A percentile compares a stretch with the other conserved stretches of the same genome.
These are phyloP conservation scores for Cymbidium sinense DNA, from an alignment of 106 monocot species.

Conservation along the genomic window DNA sequence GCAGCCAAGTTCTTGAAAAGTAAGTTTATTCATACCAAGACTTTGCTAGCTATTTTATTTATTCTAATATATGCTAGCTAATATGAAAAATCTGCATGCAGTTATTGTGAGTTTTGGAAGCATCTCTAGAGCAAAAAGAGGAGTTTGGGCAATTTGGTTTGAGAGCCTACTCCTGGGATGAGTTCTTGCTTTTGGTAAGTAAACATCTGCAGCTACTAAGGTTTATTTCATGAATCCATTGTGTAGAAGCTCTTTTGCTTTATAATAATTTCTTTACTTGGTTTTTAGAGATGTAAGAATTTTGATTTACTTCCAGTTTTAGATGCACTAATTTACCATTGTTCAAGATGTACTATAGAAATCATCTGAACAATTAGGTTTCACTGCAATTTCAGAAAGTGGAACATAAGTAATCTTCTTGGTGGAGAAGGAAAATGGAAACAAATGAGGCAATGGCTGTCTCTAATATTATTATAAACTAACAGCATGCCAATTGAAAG, in stretches of 20 bases:
- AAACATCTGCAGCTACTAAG: not conserved
- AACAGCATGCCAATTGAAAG: too few relatives aligned
- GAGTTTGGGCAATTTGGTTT: constrained; percentile 65
- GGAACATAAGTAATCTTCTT: too few relatives aligned
- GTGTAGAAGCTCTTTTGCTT: not conserved
- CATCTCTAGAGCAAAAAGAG: constrained; percentile 53
- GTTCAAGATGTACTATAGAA: too few relatives aligned
- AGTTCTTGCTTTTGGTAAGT: constrained; percentile 69
- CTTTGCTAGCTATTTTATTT: not conserved
- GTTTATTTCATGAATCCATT: not conserved
- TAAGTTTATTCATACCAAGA: constrained; percentile 24
- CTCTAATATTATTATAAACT: too few relatives aligned
- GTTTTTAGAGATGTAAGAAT: not conserved
- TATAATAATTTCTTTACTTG: not conserved
- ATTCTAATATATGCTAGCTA: not conserved
- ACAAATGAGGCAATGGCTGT: too few relatives aligned
- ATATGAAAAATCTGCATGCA: constrained; percentile 12
- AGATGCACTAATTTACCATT: too few relatives aligned
- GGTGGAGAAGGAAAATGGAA: too few relatives aligned
- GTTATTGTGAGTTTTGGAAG: constrained; percentile 88
- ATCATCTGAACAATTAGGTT: too few relatives aligned
- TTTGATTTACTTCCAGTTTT: not conserved
- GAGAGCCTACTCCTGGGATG: constrained; percentile 67
- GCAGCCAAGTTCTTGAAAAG: constrained; percentile 68
- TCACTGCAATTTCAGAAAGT: too few relatives aligned